A percentile compares a stretch with the other conserved stretches of the same genome.
Evolutionary conservation across 1,284 basidiomycete species (phyloP).

Genomic region (Ustilago xerochloae): DNA sequence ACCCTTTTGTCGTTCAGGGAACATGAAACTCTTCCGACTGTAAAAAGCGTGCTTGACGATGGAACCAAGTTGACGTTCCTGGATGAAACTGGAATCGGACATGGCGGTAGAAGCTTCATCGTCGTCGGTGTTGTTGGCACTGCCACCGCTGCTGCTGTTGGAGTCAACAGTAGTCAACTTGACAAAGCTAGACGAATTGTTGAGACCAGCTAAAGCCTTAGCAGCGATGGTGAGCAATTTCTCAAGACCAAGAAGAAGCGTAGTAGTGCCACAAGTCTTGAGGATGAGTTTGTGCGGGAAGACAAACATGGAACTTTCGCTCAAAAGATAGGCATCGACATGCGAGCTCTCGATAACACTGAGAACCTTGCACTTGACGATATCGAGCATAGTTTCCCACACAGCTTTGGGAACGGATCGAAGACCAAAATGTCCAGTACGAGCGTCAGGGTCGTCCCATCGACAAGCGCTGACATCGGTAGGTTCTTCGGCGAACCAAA

Average conservation of each 20-base stretch:
- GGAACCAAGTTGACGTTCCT: conserved; percentile 51
- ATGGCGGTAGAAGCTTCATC: conserved; percentile 32
- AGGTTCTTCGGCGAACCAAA: conserved; percentile 86
- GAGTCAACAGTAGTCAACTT: conserved; percentile 30
- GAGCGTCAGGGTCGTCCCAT: conserved; percentile 41
- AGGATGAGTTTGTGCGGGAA: conserved; percentile 95
- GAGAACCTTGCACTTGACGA: conserved; percentile 96
- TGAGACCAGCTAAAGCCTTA: conserved; percentile 75
- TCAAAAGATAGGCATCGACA: conserved; percentile 94
- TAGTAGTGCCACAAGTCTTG: conserved; percentile 98
- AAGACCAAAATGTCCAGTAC: conserved; percentile 73
- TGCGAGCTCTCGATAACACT: conserved; percentile 86
- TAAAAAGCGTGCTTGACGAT: conserved; percentile 76
- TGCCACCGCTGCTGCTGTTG: conserved; percentile 2
- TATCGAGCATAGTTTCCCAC: conserved; percentile 98
- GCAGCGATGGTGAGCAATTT: conserved; percentile 75
- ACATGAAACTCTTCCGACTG: conserved; percentile 99
- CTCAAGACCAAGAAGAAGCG: conserved; percentile 84
- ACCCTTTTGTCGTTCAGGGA: conserved; percentile 92
- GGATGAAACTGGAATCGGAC: conserved; percentile 34
- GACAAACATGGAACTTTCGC: conserved; percentile 97
- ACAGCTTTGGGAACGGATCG: conserved; percentile 79
- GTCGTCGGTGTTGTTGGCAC: conserved; percentile 5
- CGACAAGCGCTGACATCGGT: conserved; percentile 58
- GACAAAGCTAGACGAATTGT: conserved; percentile 23